Conservation (phyloP, 768 basidiomycete genomes). For the Podaxis sp. region DNA sequence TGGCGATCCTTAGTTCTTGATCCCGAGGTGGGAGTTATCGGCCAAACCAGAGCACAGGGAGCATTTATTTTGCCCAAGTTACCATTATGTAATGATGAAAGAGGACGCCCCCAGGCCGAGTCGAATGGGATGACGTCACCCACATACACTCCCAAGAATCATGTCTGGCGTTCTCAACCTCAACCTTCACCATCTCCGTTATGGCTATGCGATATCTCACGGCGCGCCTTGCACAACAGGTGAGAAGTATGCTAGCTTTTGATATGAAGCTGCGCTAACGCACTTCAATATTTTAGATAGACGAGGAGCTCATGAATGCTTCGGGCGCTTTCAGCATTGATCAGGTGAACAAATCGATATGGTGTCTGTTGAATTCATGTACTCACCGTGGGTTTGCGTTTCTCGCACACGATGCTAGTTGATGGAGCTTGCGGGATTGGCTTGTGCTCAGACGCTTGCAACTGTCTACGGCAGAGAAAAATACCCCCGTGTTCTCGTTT, state of each 20-base stretch:
- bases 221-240: conserved; percentile 76
- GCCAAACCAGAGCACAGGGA: too few species aligned
- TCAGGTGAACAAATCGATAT: conserved; percentile 49
- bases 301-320: conserved; percentile 88
- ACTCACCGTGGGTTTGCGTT: neutral
- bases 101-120: too few species aligned
- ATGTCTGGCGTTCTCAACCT: too few species aligned
- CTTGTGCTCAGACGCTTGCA: conserved; percentile 87
- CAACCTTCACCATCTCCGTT: conserved; percentile 22
- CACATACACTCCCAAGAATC: too few species aligned
- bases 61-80: too few species aligned
- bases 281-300: conserved; percentile 56
- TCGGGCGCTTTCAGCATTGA: conserved; percentile 94
- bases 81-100: too few species aligned
- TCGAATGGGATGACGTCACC: too few species aligned
- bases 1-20: too few species aligned
- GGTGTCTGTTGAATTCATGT: neutral
- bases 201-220: conserved; percentile 65
- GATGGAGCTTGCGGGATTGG: conserved; percentile 95
- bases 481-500: conserved; percentile 82
- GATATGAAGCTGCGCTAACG: neutral
- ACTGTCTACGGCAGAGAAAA: conserved; percentile 69
- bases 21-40: too few species aligned
- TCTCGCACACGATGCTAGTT: conserved; percentile 43
- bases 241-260: conserved; percentile 22